Base-by-base conservation (phyloP, 805 yeast genomes). In the Candida endomychidarum region DNA sequence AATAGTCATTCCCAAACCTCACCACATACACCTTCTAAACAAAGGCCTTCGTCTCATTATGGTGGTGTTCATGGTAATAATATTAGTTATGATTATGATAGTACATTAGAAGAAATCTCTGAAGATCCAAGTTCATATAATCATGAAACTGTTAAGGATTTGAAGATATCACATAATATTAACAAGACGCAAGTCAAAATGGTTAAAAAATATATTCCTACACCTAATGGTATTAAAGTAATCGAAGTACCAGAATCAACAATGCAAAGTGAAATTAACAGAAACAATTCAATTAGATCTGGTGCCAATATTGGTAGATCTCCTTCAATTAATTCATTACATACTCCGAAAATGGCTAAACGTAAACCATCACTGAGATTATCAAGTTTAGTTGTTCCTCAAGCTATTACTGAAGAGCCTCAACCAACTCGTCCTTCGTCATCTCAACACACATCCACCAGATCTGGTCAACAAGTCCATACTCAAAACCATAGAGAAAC, bases 151-250 rank as follows among this genome's bases (percentile, higher is more conserved):
- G 47, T 68, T 48, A 51, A 53, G 32, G 74, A 67, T 52, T 57
- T 68, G 43, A 58, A 59, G 37, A 52, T 67, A 40, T 37, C 53
- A 2, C 64, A 59, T 37, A 12, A 17, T 8, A 21, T 28, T 9
- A 36, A 40, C 11, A 38, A 41, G 15, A 36, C 43, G 1, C 29
- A 48, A 12, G 59, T 53, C 10, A 74, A 65, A 40, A 81, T 75
- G 63, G 74, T 83, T 8, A 82, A 80, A 48, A 81, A 78, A 47
- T 84, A 83, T 61, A 72, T 84, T 33, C 91, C 93, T 2, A 81
- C 88, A 2, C 80, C 86, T 3, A 72, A 77, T 50, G 93, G 93
- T 10, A 68, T 84, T 40, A 75, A 81, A 36, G 70, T 82, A 8
- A 67, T 84, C 4, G 90, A 84, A 49, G 89, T 84, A 3, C 86